Conservation (phyloP, 192 early-diverging fungal genomes). For the Podila minutissima region DNA sequence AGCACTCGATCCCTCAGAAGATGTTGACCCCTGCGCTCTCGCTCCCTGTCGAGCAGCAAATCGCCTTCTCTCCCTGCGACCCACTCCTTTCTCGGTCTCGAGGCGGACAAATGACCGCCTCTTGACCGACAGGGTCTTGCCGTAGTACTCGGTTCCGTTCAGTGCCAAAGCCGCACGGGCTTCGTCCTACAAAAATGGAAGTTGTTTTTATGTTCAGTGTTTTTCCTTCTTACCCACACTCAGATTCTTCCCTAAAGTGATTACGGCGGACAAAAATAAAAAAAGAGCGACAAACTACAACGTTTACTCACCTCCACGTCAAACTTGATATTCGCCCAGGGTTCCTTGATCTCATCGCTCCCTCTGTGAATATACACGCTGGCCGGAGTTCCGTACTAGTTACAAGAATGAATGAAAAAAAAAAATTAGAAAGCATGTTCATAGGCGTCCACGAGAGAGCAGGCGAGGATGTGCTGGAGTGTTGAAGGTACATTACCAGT, state of each 20-base stretch:
- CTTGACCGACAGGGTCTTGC: constrained; percentile 17
- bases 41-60: neutral
- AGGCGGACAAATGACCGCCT: constrained; percentile 17
- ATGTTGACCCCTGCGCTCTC: neutral
- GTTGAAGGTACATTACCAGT: constrained; percentile 3
- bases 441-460: neutral
- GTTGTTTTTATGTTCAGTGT: too few species aligned
- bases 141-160: constrained; percentile 26
- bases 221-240: too few species aligned
- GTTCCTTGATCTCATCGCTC: neutral
- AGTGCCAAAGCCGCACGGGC: constrained; percentile 23
- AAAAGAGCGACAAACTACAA: neutral
- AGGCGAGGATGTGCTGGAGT: neutral
- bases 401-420: neutral
- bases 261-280: neutral
- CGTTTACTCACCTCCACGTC: constrained; percentile 11
- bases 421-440: neutral
- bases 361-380: constrained; percentile 12
- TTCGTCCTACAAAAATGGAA: constrained; percentile 6
- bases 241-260: neutral
- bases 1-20: neutral
- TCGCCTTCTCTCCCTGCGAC: constrained; percentile 1
- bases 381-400: constrained; percentile 13
- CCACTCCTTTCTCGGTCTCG: neutral
- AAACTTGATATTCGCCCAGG: constrained; percentile 46